phyloP scores from a whole-genome alignment of 2,329 filamentous ascomycete species.

The Piedraia hortae region DNA sequence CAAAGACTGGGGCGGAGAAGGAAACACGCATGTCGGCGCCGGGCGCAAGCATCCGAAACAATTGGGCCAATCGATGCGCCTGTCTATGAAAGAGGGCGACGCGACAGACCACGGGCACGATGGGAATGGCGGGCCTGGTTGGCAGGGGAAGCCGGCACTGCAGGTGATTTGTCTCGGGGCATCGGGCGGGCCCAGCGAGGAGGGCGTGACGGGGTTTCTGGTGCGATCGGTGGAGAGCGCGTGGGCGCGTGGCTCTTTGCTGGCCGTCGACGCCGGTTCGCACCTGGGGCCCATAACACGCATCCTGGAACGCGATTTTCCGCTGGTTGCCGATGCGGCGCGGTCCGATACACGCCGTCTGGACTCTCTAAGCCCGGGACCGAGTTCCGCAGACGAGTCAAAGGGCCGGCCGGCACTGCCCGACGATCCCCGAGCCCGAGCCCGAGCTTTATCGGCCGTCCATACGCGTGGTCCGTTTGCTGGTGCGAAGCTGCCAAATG shows the following conservation, averaged over 20 bases:
- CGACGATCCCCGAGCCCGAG: conserved; percentile 7
- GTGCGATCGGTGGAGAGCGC: conserved; percentile 53
- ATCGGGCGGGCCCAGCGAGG: conserved; percentile 69
- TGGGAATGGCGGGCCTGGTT: too few relatives aligned
- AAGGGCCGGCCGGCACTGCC: conserved; percentile 1
- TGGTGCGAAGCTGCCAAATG: conserved; percentile 42
- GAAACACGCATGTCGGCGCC: too few relatives aligned
- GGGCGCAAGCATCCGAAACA: too few relatives aligned
- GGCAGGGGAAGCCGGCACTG: conserved; percentile 14
- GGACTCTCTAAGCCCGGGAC: neutral
- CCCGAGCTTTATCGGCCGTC: conserved; percentile 25
- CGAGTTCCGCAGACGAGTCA: conserved; percentile 1
- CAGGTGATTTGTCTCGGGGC: conserved; percentile 35
- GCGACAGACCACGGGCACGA: too few relatives aligned
- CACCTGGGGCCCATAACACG: conserved; percentile 64
- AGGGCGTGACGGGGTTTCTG: conserved; percentile 69
- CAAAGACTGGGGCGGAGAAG: too few relatives aligned
- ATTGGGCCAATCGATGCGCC: too few relatives aligned
- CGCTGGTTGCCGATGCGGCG: conserved; percentile 12
- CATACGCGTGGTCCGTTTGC: conserved; percentile 45
- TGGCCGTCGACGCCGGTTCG: conserved; percentile 85
- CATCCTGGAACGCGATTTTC: conserved; percentile 35
- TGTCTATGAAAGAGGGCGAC: too few relatives aligned
- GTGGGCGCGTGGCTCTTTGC: conserved; percentile 57
- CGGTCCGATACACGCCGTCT: conserved; percentile 4